Evolutionary conservation across 140 eudicot genomes (phyloP), one percentile per base, ranked within the genome.

Genomic region (Cichorium intybus): DNA sequence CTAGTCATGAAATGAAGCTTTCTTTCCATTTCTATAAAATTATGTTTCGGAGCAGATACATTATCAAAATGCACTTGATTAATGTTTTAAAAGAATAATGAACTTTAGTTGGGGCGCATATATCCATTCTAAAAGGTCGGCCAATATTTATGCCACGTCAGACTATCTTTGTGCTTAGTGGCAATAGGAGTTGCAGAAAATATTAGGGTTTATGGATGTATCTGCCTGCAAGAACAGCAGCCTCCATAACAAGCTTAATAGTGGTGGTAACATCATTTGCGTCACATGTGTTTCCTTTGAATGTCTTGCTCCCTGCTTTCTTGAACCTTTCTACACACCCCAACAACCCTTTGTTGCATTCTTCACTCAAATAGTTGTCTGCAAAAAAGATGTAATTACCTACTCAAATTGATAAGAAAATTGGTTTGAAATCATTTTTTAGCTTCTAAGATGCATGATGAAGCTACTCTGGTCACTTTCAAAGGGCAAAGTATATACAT

Each of bases 201-300:
- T 64, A 7, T 71, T 41, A 39, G 47, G 96, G 87, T 75, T 77
- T 88, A 47, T 78, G 85, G 47, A 89, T 69, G 31, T 68, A 66
- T 68, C 81, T 71, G 28, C 92, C 98, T 0, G 98, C 98, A 48
- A 79, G 62, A 56, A 87, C 45, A 17, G 96, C 98, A 76, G 96
- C 96, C 23, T 81, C 81, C 85, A 87, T 87, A 60, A 79, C 91
- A 46, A 56, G 48, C 1, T 47, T 70, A 31, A 92, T 79, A 54
- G 86, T 74, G 11, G 27, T 50, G 16, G 84, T 82, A 33, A 92
- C 98, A 14, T 88, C 95, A 50, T 79, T 64, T 27, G 64, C 76
- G 10, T 85, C 62, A 56, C 96, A 92, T 15, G 89, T 87, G 73
- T 82, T 92, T 6, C 98, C 98, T 43, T 75, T 75, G 45, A 92